A percentile compares a stretch with the other conserved stretches of the same genome.
Conservation (phyloP, 345 rosid species). For the Ailanthus altissimus region DNA sequence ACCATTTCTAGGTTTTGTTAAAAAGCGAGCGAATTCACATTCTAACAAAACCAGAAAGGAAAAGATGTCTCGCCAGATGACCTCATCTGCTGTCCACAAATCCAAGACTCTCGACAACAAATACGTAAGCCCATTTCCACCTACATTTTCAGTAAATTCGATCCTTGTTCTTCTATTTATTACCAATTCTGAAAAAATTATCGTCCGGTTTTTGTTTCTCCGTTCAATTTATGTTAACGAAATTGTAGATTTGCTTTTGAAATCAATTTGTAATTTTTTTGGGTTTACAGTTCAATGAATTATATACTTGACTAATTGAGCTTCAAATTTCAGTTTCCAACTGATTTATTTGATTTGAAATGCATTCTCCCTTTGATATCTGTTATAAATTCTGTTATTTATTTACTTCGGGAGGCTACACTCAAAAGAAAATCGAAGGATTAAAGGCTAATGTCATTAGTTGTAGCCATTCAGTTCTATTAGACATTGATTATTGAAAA, state of each 20-base stretch:
- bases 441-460: not conserved
- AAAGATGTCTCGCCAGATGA: conserved; percentile 53
- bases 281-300: not conserved
- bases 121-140: conserved; percentile 52
- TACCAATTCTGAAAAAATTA: not conserved
- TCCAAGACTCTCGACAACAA: conserved; percentile 90
- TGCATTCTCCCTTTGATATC: not conserved
- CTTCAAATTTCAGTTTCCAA: not conserved
- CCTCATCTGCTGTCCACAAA: conserved; percentile 70
- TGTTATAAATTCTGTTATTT: not conserved
- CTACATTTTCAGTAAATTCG: not conserved
- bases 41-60: not conserved
- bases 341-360: not conserved
- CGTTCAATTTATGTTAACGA: not conserved
- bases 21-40: not conserved
- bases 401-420: not conserved
- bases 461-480: not conserved
- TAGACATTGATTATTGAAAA: not conserved
- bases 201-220: not conserved
- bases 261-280: not conserved
- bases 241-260: not conserved
- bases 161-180: not conserved
- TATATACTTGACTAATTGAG: not conserved
- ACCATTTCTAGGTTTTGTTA: not conserved
- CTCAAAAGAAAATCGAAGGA: not conserved